These are phyloP conservation scores for Rhododendron mucronatum DNA, from an alignment of 148 eudicot species.

Conservation along the genomic window DNA sequence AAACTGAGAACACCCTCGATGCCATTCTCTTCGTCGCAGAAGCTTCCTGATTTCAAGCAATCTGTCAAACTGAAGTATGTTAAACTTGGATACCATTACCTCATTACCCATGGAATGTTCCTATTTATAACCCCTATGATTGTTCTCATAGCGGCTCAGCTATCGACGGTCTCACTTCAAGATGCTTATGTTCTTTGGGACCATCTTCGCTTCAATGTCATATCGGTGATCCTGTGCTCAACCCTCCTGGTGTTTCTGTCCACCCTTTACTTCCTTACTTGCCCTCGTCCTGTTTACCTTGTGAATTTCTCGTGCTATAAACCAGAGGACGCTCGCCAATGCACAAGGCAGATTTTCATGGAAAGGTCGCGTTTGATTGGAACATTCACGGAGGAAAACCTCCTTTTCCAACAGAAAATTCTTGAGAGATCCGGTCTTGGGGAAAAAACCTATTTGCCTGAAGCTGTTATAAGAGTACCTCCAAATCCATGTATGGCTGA, in stretches of 20 bases:
- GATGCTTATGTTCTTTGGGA: conserved; percentile 44
- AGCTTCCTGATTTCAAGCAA: conserved; percentile 48
- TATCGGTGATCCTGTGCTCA: conserved; percentile 40
- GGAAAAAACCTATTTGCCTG: conserved; percentile 46
- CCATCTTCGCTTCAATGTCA: conserved; percentile 38
- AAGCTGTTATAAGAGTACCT: conserved; percentile 39
- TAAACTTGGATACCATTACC: conserved; percentile 52
- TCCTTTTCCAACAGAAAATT: conserved; percentile 46
- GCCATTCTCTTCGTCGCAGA: conserved; percentile 25
- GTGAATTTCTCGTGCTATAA: conserved; percentile 56
- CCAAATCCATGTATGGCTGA: conserved; percentile 51
- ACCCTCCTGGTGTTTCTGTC: conserved; percentile 39
- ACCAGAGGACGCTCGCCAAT: conserved; percentile 41
- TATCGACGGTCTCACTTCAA: conserved; percentile 37
- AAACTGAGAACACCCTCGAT: conserved; percentile 19
- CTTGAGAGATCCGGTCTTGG: conserved; percentile 55
- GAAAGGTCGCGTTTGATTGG: conserved; percentile 34
- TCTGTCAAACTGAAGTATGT: conserved; percentile 56
- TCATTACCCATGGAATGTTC: conserved; percentile 54
- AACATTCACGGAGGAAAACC: conserved; percentile 32
- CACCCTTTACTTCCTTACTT: conserved; percentile 45
- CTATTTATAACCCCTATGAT: conserved; percentile 36
- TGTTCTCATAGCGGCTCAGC: conserved; percentile 32
- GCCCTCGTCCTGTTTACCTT: conserved; percentile 54
- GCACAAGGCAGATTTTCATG: conserved; percentile 49